phyloP scores from a whole-genome alignment of 768 basidiomycete genomes.

The Collybia sordida region DNA sequence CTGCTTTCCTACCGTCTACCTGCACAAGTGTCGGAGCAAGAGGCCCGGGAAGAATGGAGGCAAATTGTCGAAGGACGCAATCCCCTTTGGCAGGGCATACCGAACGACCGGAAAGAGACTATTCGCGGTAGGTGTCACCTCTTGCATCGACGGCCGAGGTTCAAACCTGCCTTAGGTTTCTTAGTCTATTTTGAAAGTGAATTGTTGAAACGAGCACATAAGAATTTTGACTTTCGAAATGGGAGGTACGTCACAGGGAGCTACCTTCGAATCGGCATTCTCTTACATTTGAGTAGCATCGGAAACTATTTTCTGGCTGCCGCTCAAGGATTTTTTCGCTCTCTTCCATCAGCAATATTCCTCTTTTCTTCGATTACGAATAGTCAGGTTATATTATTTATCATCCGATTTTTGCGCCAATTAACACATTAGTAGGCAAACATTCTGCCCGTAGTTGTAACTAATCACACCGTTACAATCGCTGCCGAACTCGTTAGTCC shows the following conservation, averaged over 20 bases:
- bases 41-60: conserved; percentile 88
- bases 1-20: conserved; percentile 84
- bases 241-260: conserved; percentile 59
- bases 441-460: conserved; percentile 89
- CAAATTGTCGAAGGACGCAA: conserved; percentile 89
- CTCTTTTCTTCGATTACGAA: conserved; percentile 90
- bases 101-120: conserved; percentile 86
- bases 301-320: conserved; percentile 93
- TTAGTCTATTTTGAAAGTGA: conserved; percentile 91
- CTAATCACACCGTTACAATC: conserved; percentile 95
- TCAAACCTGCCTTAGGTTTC: conserved; percentile 57
- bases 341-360: conserved; percentile 91
- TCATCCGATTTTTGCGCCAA: conserved; percentile 18
- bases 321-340: conserved; percentile 87
- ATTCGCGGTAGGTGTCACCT: conserved; percentile 67
- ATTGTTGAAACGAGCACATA: conserved; percentile 84
- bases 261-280: background rate
- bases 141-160: background rate
- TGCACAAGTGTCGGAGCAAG: conserved; percentile 59
- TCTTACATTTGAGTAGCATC: conserved; percentile 43
- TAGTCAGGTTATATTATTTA: conserved; percentile 48
- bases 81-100: conserved; percentile 80
- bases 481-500: conserved; percentile 78
- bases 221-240: conserved; percentile 91
- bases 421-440: conserved; percentile 48